phyloP scores from a whole-genome alignment of 164 flowering plant species.

The Kalanchoe fedtschenkoi region DNA sequence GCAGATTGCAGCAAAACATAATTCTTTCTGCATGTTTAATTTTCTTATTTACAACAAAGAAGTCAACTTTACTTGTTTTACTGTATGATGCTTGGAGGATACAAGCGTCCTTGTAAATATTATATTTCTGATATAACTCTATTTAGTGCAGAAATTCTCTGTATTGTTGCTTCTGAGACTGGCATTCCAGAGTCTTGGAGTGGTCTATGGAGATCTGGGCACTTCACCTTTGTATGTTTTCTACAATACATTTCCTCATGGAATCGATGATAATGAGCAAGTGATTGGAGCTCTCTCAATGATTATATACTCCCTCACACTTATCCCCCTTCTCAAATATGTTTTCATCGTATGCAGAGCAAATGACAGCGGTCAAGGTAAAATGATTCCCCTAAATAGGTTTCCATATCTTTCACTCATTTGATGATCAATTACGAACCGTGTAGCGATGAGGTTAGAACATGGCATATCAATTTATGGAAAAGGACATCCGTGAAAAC shows the following conservation, averaged over 20 bases:
- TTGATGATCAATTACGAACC: neutral
- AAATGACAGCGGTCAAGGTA: constrained; percentile 94
- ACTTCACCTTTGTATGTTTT: constrained; percentile 95
- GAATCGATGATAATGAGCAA: constrained; percentile 59
- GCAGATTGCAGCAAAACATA: no score
- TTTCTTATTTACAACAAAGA: no score
- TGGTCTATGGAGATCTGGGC: constrained; percentile 96
- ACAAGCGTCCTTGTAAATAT: neutral
- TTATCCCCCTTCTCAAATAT: constrained; percentile 80
- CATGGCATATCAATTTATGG: neutral
- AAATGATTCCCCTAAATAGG: neutral
- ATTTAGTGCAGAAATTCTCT: constrained; percentile 60
- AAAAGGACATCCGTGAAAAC: neutral
- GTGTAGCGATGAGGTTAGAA: neutral
- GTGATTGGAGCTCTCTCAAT: constrained; percentile 86
- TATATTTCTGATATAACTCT: constrained; percentile 9
- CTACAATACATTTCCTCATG: constrained; percentile 79
- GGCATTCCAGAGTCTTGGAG: constrained; percentile 90
- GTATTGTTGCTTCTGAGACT: constrained; percentile 62
- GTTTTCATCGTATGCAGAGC: constrained; percentile 76
- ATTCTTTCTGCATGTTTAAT: no score
- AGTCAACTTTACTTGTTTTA: no score
- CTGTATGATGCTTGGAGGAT: neutral
- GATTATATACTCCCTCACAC: constrained; percentile 86
- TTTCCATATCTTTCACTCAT: neutral